phyloP scores from a whole-genome alignment of 2,329 filamentous ascomycete species.

The Blumeria hordei region DNA sequence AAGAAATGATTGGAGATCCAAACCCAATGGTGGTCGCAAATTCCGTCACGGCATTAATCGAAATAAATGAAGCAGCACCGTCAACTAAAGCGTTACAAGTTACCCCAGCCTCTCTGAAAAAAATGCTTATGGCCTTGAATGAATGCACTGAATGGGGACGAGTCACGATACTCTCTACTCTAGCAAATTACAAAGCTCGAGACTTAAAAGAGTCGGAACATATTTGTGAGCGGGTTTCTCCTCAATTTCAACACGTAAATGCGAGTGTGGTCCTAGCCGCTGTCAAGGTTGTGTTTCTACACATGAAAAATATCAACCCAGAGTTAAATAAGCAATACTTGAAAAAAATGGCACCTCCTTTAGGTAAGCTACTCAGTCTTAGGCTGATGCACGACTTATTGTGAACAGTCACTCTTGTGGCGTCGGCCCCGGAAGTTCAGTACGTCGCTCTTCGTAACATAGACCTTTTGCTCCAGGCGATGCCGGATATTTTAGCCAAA shows the following conservation, averaged over 20 bases:
- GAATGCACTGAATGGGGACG: constrained; percentile 98
- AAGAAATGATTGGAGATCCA: constrained; percentile 89
- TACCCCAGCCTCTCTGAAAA: constrained; percentile 66
- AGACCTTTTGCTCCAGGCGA: constrained; percentile 81
- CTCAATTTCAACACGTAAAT: constrained; percentile 97
- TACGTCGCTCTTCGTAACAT: constrained; percentile 95
- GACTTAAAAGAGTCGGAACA: constrained; percentile 94
- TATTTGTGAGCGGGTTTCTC: constrained; percentile 86
- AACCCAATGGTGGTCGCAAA: constrained; percentile 99
- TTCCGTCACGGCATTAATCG: constrained; percentile 75
- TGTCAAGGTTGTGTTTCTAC: constrained; percentile 90
- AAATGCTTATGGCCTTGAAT: constrained; percentile 85
- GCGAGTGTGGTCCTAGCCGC: constrained; percentile 91
- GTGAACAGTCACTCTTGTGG: constrained; percentile 63
- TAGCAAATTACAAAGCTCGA: constrained; percentile 68
- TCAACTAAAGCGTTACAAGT: constrained; percentile 74
- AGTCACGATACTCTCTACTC: constrained; percentile 72
- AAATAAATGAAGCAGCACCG: constrained; percentile 75
- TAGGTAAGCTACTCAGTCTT: constrained; percentile 31
- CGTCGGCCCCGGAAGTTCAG: constrained; percentile 88
- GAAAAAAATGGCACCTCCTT: constrained; percentile 94
- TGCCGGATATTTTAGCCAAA: constrained; percentile 90
- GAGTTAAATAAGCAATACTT: constrained; percentile 68
- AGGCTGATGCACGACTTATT: constrained; percentile 3
- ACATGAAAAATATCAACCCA: constrained; percentile 65